Base-by-base conservation (phyloP, 805 yeast genomes). In the Starmerella apicola region DNA sequence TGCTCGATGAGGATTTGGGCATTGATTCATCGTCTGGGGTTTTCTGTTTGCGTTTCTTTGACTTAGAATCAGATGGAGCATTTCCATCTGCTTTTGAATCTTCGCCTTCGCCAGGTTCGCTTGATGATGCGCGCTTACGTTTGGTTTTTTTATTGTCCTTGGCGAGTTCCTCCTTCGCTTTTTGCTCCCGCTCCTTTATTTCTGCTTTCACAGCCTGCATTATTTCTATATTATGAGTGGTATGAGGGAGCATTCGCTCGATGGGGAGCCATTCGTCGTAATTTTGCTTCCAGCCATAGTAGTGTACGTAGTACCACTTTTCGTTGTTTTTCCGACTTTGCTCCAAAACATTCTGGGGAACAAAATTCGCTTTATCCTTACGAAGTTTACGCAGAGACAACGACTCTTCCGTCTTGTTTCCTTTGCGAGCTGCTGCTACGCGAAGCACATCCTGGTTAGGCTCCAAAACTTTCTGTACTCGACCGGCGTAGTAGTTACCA, bases 181-280 rank as follows among this genome's bases (percentile, higher is more conserved):
- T 37, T 24, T 29, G 39, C 28, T 41, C 46, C 13, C 40, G 36
- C 32, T 42, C 58, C 26, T 67, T 46, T 3, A 75, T 71, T 17
- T 68, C 70, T 24, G 61, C 61, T 43, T 72, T 71, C 47, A 82
- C 60, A 45, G 72, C 76, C 48, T 75, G 72, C 58, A 78, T 82
- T 37, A 74, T 60, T 36, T 68, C 63, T 38, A 79, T 51, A 52
- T 81, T 84, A 48, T 79, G 94, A 23, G 74, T 78, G 36, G 70
- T 80, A 54, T 66, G 67, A 46, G 74, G 78, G 53, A 82, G 64
- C 5, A 88, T 70, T 26, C 97, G 63, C 29, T 73, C 76, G 6
- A 61, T 59, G 1, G 72, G 70, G 1, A 88, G 88, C 98, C 98
- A 88, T 59, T 88, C 98, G 56, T 88, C 97, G 95, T 95, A 88